phyloP scores from a whole-genome alignment of 2,329 filamentous ascomycete genomes.

The Penicillium sp. region DNA sequence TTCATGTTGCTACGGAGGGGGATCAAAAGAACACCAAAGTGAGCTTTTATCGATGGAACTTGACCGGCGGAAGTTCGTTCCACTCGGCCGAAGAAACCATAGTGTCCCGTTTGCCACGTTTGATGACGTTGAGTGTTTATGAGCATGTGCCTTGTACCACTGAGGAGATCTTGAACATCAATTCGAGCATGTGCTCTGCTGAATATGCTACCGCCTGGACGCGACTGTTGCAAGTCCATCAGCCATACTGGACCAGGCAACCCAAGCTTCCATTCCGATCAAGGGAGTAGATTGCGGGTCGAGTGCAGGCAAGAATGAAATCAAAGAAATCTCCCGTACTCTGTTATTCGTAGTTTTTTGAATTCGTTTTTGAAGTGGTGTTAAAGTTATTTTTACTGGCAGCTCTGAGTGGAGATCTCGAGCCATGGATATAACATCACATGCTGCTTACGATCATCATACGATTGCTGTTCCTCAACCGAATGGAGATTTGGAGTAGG shows the following conservation, averaged over 20 bases:
- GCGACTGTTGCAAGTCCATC: not conserved
- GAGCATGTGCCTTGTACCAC: not conserved
- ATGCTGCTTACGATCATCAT: not conserved
- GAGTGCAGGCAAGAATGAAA: not conserved
- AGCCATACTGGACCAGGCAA: not conserved
- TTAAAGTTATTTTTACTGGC: not conserved
- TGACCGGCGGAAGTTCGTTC: not conserved
- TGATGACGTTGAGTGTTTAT: not conserved
- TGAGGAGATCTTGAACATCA: not conserved
- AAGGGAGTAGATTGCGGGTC: not conserved
- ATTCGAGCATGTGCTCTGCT: not conserved
- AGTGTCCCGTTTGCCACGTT: not conserved
- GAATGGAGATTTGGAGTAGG: not conserved
- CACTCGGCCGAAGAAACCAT: not conserved
- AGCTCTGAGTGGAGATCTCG: not conserved
- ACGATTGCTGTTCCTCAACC: not conserved
- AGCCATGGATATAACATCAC: not conserved
- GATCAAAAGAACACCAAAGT: not conserved
- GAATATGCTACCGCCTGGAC: not conserved
- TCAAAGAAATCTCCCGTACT: not conserved
- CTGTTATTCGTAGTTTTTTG: not conserved
- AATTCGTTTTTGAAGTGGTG: not conserved
- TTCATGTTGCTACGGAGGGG: not conserved
- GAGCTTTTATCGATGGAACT: not conserved
- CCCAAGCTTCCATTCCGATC: not conserved